Evolutionary conservation across 768 basidiomycete species (phyloP).

Genomic region (Tulasnella sp.): DNA sequence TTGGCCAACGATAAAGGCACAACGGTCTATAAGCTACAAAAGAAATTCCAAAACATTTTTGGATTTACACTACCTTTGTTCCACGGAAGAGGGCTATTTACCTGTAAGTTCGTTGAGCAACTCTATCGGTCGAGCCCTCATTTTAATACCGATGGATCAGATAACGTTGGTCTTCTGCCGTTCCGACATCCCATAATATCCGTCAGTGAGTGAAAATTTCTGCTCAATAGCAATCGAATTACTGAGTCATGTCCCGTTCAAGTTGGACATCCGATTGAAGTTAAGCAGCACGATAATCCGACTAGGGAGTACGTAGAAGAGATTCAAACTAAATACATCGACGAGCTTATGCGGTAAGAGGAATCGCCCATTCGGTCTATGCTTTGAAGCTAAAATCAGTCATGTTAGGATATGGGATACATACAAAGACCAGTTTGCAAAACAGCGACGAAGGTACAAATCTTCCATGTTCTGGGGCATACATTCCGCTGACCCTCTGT

Average conservation of each 20-base stretch:
- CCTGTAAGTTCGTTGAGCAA: slow-evolving; percentile 46
- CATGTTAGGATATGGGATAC: slow-evolving; percentile 77
- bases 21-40: slow-evolving; percentile 70
- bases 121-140: not conserved
- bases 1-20: slow-evolving; percentile 94
- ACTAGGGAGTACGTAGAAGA: slow-evolving; percentile 65
- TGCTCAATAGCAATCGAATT: not conserved
- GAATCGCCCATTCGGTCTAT: not conserved
- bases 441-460: slow-evolving; percentile 48
- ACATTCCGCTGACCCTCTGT: too few species aligned
- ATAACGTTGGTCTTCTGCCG: slow-evolving; percentile 91
- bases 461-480: too few species aligned
- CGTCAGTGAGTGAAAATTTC: slow-evolving; percentile 56
- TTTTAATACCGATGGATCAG: slow-evolving; percentile 30
- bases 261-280: slow-evolving; percentile 87
- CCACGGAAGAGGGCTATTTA: slow-evolving; percentile 87
- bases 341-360: slow-evolving; percentile 73
- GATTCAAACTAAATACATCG: slow-evolving; percentile 77
- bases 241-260: not conserved
- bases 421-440: slow-evolving; percentile 89
- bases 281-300: slow-evolving; percentile 64
- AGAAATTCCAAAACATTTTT: slow-evolving; percentile 81
- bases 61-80: slow-evolving; percentile 97
- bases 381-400: not conserved
- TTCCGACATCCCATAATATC: slow-evolving; percentile 92